Conservation (phyloP, 805 yeast species). For the Komagataella mondaviorum region DNA sequence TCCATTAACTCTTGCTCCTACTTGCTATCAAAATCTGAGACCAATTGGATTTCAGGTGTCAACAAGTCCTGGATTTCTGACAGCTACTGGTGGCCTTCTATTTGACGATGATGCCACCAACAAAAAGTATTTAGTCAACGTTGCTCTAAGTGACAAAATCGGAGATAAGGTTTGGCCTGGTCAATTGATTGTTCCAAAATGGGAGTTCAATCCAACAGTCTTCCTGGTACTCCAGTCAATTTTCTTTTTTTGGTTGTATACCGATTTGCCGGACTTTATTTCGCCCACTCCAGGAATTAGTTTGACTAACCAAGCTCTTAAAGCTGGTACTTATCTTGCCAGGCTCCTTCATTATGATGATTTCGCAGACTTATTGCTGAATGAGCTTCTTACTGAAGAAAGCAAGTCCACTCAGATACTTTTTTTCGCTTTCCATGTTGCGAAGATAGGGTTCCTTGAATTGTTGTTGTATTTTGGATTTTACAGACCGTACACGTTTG, state of each 20-base stretch:
- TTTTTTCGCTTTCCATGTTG: conserved; percentile 60
- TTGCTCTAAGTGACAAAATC: conserved; percentile 37
- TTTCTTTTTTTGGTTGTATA: conserved; percentile 67
- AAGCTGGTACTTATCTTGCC: conserved; percentile 14
- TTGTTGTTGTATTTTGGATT: conserved; percentile 53
- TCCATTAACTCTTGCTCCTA: conserved; percentile 72
- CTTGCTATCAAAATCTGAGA: conserved; percentile 47
- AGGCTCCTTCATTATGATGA: conserved; percentile 22
- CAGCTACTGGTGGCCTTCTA: conserved; percentile 71
- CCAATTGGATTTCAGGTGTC: conserved; percentile 59
- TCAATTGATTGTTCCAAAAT: conserved; percentile 68
- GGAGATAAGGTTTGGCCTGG: conserved; percentile 74
- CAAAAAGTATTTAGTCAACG: conserved; percentile 27
- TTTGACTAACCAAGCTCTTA: conserved; percentile 46
- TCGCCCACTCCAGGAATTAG: conserved; percentile 91
- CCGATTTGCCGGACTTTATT: conserved; percentile 81
- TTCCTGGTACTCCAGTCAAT: conserved; percentile 24
- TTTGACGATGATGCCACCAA: conserved; percentile 47
- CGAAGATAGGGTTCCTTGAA: conserved; percentile 47
- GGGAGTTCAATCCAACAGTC: conserved; percentile 36
- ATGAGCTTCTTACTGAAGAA: conserved; percentile 30
- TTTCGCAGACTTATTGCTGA: conserved; percentile 31
- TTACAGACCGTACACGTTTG: conserved; percentile 59
- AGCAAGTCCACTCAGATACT: conserved; percentile 39
- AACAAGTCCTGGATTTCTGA: conserved; percentile 64